Conservation (phyloP, 2,329 filamentous ascomycete genomes). For the Talaromyces sp. region DNA sequence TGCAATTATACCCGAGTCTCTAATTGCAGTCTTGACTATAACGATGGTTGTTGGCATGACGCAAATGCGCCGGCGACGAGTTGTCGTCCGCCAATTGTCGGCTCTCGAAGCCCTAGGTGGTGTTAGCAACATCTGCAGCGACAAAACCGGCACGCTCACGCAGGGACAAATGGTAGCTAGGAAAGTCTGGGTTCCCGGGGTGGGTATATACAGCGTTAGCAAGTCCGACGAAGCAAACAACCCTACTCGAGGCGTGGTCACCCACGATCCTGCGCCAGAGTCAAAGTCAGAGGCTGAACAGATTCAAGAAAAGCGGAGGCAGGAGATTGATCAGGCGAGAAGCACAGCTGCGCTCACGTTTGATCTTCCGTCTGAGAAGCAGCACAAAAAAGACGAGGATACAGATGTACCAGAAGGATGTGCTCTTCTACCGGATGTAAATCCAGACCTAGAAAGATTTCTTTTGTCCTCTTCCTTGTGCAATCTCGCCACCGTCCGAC, state of each 20-base stretch:
- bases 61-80: slow-evolving; percentile 47
- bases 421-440: slow-evolving; percentile 29
- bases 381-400: slow-evolving; percentile 20
- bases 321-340: slow-evolving; percentile 52
- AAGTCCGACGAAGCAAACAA: slow-evolving; percentile 50
- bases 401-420: slow-evolving; percentile 12
- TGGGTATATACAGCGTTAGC: slow-evolving; percentile 48
- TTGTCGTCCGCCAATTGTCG: slow-evolving; percentile 49
- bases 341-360: slow-evolving; percentile 57
- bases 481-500: slow-evolving; percentile 48
- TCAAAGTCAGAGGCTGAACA: slow-evolving; percentile 25
- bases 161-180: slow-evolving; percentile 56
- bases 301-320: slow-evolving; percentile 32
- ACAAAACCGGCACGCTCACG: slow-evolving; percentile 52
- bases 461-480: slow-evolving; percentile 51
- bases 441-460: slow-evolving; percentile 44
- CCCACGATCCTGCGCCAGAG: slow-evolving; percentile 27
- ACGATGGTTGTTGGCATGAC: slow-evolving; percentile 54
- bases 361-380: slow-evolving; percentile 52
- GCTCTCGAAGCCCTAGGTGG: slow-evolving; percentile 53
- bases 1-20: slow-evolving; percentile 58
- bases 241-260: slow-evolving; percentile 47
- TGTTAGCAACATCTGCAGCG: slow-evolving; percentile 53
- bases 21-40: slow-evolving; percentile 58
- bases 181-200: slow-evolving; percentile 51